Conservation (phyloP, 495 filamentous ascomycete genomes). For the Ascodesmis nigricans region DNA sequence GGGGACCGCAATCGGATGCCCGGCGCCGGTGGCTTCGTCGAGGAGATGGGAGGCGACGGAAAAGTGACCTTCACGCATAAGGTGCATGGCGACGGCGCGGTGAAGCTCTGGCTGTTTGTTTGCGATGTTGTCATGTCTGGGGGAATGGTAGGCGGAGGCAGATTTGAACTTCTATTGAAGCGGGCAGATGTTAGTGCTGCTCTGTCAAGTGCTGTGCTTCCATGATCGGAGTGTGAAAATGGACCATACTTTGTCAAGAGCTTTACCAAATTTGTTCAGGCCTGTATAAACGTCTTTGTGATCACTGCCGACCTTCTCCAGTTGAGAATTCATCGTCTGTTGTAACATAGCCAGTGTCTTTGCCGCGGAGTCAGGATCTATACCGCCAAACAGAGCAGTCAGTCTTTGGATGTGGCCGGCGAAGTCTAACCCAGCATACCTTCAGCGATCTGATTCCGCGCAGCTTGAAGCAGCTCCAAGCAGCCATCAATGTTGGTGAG, state of each 20-base stretch:
- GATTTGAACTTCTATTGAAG: constrained; percentile 44
- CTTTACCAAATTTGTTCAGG: constrained; percentile 59
- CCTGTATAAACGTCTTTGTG: constrained; percentile 59
- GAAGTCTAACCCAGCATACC: constrained; percentile 26
- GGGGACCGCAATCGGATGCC: constrained; percentile 14
- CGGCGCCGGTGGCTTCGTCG: constrained; percentile 37
- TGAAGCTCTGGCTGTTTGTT: too few species aligned
- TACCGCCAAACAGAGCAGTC: too few species aligned
- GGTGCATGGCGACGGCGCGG: constrained; percentile 84
- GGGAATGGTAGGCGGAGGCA: constrained; percentile 61
- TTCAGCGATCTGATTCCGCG: constrained; percentile 44
- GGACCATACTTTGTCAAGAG: constrained; percentile 50
- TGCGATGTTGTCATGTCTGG: too few species aligned
- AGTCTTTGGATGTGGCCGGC: background rate
- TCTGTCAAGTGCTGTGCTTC: background rate
- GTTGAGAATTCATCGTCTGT: constrained; percentile 51
- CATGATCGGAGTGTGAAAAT: background rate
- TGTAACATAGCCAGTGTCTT: constrained; percentile 63
- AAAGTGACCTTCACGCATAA: constrained; percentile 87
- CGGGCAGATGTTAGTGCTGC: constrained; percentile 6
- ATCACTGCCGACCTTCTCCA: constrained; percentile 55
- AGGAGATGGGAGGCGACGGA: constrained; percentile 64
- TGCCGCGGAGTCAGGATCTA: constrained; percentile 47
- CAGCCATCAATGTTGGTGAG: constrained; percentile 58
- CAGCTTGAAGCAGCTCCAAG: constrained; percentile 50